Evolutionary conservation across 768 basidiomycete species (phyloP).

Genomic region (Naganishia friedmannii): DNA sequence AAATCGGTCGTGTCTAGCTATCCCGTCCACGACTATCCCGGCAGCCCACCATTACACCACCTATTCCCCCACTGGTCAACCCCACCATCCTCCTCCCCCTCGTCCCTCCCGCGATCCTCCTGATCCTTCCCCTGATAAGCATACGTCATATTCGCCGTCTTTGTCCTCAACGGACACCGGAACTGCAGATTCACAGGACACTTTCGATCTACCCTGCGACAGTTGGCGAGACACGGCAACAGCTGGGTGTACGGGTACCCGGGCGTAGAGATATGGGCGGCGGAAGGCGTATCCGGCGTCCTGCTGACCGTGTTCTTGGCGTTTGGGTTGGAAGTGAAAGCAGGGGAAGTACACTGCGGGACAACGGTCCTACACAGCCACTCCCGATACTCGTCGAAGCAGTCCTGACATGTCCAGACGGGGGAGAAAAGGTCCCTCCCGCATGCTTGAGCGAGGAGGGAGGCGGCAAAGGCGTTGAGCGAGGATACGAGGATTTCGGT

Average conservation of each 20-base stretch:
- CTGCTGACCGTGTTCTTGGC: slow-evolving; percentile 32
- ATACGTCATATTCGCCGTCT: slow-evolving; percentile 44
- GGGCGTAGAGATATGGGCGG: slow-evolving; percentile 14
- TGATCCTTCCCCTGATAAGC: slow-evolving; percentile 42
- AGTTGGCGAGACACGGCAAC: slow-evolving; percentile 47
- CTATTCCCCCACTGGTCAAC: slow-evolving; percentile 42
- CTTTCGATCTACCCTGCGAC: slow-evolving; percentile 45
- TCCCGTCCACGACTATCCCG: not conserved
- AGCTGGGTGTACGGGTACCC: slow-evolving; percentile 46
- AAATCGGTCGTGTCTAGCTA: not conserved
- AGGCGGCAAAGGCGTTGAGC: slow-evolving; percentile 46
- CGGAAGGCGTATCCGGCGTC: slow-evolving; percentile 30
- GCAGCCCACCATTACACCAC: slow-evolving; percentile 44
- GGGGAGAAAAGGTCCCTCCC: slow-evolving; percentile 51
- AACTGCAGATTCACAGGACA: slow-evolving; percentile 52
- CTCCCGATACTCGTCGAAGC: slow-evolving; percentile 46
- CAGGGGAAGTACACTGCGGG: slow-evolving; percentile 39
- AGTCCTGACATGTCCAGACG: slow-evolving; percentile 49
- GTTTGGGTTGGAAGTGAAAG: not conserved
- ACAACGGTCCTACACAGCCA: slow-evolving; percentile 49
- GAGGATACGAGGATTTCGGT: slow-evolving; percentile 34
- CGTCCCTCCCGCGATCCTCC: slow-evolving; percentile 36
- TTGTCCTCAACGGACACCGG: slow-evolving; percentile 41
- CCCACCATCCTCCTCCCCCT: slow-evolving; percentile 33
- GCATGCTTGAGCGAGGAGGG: slow-evolving; percentile 46